These are phyloP conservation scores for Thermochaetoides thermophila DNA, from an alignment of 495 filamentous ascomycete genomes.

Conservation along the genomic window DNA sequence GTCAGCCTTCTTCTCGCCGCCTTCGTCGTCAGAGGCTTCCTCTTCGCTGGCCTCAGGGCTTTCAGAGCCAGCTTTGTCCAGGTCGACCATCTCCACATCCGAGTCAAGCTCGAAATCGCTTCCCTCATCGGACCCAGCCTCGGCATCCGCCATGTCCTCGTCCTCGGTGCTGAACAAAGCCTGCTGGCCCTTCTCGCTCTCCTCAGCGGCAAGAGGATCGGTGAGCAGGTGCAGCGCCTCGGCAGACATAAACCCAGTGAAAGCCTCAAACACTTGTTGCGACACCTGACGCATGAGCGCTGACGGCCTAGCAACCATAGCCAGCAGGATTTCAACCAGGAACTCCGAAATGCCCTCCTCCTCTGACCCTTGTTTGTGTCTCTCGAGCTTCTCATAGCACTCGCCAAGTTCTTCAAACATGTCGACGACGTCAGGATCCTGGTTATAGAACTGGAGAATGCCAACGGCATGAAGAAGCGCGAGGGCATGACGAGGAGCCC, in stretches of 20 bases:
- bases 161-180: conserved; percentile 69
- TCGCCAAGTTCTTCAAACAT: conserved; percentile 22
- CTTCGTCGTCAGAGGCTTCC: conserved; percentile 17
- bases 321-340: conserved; percentile 74
- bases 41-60: conserved; percentile 29
- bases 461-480: conserved; percentile 73
- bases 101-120: conserved; percentile 27
- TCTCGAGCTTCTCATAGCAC: conserved; percentile 42
- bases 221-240: conserved; percentile 60
- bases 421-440: conserved; percentile 60
- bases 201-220: conserved; percentile 59
- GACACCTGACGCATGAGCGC: conserved; percentile 73
- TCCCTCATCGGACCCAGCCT: background rate
- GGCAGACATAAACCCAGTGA: conserved; percentile 54
- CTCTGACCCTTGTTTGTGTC: conserved; percentile 18
- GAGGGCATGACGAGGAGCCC: conserved; percentile 41
- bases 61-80: conserved; percentile 27
- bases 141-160: conserved; percentile 34
- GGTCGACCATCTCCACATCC: conserved; percentile 29
- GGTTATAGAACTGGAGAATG: conserved; percentile 78
- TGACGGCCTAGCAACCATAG: conserved; percentile 75
- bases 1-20: conserved; percentile 12
- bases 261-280: conserved; percentile 71
- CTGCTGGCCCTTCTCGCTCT: conserved; percentile 68
- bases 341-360: conserved; percentile 53